phyloP scores from a whole-genome alignment of 345 rosid genomes.

The Eucalyptus leucophloia region DNA sequence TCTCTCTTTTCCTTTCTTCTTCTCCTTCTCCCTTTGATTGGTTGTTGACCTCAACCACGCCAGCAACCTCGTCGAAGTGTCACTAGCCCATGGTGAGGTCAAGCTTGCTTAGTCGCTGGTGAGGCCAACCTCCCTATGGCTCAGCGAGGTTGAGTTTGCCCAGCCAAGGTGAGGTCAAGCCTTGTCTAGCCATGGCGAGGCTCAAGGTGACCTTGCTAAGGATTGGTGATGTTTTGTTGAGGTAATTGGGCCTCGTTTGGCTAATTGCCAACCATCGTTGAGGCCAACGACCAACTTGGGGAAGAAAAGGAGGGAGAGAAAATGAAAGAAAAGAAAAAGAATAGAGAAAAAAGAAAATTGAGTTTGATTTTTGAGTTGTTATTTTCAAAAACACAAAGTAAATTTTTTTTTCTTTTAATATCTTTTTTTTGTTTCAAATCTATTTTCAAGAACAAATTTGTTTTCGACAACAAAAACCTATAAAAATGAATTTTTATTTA shows the following conservation, averaged over 20 bases:
- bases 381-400: fast-evolving
- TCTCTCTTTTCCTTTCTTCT: too few relatives aligned
- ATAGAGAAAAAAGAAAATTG: too few relatives aligned
- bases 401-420: fast-evolving
- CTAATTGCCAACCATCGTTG: fast-evolving
- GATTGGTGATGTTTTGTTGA: fast-evolving
- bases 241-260: fast-evolving
- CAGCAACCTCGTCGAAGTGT: fast-evolving
- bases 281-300: fast-evolving
- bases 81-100: fast-evolving
- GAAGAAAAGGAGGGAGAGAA: too few relatives aligned
- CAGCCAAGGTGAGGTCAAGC: fast-evolving
- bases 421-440: too few relatives aligned
- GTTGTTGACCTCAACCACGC: fast-evolving
- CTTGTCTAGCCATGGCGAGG: too few relatives aligned
- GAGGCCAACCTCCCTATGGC: too few relatives aligned
- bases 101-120: fast-evolving
- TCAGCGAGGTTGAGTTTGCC: fast-evolving
- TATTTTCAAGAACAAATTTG: fast-evolving
- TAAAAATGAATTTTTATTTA: fast-evolving
- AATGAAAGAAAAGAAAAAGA: too few relatives aligned
- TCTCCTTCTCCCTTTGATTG: too few relatives aligned
- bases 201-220: fast-evolving
- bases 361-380: too few relatives aligned
- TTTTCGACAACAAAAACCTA: fast-evolving